Evolutionary conservation across 139 green algal species (phyloP).

Genomic region (Chlamydomonas schloesseri): DNA sequence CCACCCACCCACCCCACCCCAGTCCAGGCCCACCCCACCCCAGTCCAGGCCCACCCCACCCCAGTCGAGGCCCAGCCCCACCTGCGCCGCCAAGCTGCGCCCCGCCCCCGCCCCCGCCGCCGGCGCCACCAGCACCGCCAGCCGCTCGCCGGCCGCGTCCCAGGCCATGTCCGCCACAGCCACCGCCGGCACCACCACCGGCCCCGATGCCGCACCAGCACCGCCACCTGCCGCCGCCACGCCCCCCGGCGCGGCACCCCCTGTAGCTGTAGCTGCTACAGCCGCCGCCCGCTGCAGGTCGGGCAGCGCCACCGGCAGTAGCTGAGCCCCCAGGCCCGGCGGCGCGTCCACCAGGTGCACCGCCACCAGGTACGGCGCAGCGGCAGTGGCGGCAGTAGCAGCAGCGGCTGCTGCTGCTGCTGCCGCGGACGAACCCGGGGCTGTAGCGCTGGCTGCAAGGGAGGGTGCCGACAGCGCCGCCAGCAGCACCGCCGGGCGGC

Average conservation of each 20-base stretch:
- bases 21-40: too few relatives aligned
- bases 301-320: conserved; percentile 55
- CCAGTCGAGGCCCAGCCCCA: too few relatives aligned
- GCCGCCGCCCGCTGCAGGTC: conserved; percentile 19
- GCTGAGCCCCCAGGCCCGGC: conserved; percentile 39
- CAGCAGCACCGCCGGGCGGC: conserved; percentile 44
- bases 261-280: not conserved
- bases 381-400: too few relatives aligned
- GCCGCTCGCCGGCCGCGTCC: conserved; percentile 49
- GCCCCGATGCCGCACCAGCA: not conserved
- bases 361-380: conserved; percentile 39
- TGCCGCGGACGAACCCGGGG: too few relatives aligned
- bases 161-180: conserved; percentile 49
- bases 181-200: not conserved
- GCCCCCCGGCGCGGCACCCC: not conserved
- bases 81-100: not conserved
- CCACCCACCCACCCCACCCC: too few relatives aligned
- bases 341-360: conserved; percentile 54
- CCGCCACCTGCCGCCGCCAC: not conserved
- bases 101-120: not conserved
- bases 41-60: too few relatives aligned
- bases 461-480: conserved; percentile 12
- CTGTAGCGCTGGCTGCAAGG: too few relatives aligned
- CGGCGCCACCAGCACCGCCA: conserved; percentile 46
- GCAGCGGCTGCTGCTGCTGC: too few relatives aligned